Evolutionary conservation across 345 rosid species (phyloP).

Genomic region (Gossypium rotundifolium): DNA sequence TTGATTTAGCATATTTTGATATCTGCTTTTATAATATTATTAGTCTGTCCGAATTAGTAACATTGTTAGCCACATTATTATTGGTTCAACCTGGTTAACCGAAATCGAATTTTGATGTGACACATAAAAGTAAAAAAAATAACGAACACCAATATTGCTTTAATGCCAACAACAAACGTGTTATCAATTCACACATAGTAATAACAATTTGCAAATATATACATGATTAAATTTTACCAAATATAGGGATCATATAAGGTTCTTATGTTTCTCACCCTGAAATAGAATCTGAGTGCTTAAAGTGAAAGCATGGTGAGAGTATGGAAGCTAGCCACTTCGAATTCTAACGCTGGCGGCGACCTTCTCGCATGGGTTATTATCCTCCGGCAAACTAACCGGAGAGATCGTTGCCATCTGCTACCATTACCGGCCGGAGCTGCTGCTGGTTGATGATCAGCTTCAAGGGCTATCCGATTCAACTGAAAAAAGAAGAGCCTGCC

Average conservation of each 20-base stretch:
- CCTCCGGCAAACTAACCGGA: constrained; percentile 22
- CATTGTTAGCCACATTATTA: too few species aligned
- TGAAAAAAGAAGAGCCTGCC: not conserved
- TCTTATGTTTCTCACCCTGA: not conserved
- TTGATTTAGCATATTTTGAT: too few species aligned
- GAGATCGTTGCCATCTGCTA: constrained; percentile 22
- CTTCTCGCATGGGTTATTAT: constrained; percentile 17
- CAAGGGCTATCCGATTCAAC: constrained; percentile 13
- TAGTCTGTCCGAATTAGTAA: too few species aligned
- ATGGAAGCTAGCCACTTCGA: constrained; percentile 28
- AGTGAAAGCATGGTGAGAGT: constrained; percentile 30
- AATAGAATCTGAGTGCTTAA: not conserved
- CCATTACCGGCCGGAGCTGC: not conserved
- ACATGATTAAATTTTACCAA: too few species aligned
- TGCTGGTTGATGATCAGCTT: not conserved
- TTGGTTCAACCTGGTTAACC: too few species aligned
- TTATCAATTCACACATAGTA: too few species aligned
- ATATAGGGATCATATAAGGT: not conserved
- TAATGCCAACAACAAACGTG: too few species aligned
- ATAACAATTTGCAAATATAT: too few species aligned
- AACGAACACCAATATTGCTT: too few species aligned
- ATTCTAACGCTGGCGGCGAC: constrained; percentile 2
- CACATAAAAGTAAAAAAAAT: too few species aligned
- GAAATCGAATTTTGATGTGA: too few species aligned
- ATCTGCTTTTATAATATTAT: too few species aligned